Percentiles rank a stretch among this genome's conserved stretches.
These are phyloP conservation scores for Ophiostoma perfectum DNA, from an alignment of 2,329 filamentous ascomycete genomes.

Conservation along the genomic window DNA sequence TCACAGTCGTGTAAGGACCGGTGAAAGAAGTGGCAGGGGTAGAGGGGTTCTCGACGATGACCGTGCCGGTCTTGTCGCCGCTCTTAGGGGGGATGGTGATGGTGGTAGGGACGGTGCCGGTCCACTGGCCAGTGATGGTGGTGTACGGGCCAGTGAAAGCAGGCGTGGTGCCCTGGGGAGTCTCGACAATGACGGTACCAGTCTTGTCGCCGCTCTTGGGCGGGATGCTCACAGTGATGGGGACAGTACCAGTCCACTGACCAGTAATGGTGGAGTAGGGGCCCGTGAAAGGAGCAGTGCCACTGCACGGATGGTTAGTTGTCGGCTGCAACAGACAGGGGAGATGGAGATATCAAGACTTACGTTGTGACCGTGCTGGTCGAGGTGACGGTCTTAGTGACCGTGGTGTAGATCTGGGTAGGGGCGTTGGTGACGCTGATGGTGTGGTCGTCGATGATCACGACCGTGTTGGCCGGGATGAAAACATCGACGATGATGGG, in stretches of 20 bases:
- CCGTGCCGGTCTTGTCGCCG: constrained; percentile 20
- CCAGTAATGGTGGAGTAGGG: constrained; percentile 26
- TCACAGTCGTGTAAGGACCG: constrained; percentile 26
- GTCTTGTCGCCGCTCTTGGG: constrained; percentile 19
- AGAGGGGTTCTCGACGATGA: constrained; percentile 22
- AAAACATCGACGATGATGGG: constrained; percentile 21
- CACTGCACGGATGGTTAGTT: neutral
- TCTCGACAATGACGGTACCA: constrained; percentile 25
- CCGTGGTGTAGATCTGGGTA: constrained; percentile 20
- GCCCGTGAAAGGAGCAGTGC: constrained; percentile 22
- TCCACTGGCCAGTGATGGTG: constrained; percentile 25
- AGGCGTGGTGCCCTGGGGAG: constrained; percentile 17
- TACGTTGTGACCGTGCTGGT: constrained; percentile 23
- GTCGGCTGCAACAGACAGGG: too few species aligned
- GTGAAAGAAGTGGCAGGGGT: constrained; percentile 23
- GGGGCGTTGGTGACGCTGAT: constrained; percentile 25
- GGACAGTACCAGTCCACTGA: constrained; percentile 21
- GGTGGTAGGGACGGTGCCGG: constrained; percentile 22
- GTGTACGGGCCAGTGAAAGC: constrained; percentile 26
- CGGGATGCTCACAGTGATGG: constrained; percentile 23
- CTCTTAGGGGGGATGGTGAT: constrained; percentile 22
- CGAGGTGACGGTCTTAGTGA: constrained; percentile 19
- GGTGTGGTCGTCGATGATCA: constrained; percentile 22
- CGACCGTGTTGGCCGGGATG: constrained; percentile 23
- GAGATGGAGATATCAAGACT: neutral